Conservation (phyloP, 2,329 filamentous ascomycete species). For the Calonectria ilicicola region DNA sequence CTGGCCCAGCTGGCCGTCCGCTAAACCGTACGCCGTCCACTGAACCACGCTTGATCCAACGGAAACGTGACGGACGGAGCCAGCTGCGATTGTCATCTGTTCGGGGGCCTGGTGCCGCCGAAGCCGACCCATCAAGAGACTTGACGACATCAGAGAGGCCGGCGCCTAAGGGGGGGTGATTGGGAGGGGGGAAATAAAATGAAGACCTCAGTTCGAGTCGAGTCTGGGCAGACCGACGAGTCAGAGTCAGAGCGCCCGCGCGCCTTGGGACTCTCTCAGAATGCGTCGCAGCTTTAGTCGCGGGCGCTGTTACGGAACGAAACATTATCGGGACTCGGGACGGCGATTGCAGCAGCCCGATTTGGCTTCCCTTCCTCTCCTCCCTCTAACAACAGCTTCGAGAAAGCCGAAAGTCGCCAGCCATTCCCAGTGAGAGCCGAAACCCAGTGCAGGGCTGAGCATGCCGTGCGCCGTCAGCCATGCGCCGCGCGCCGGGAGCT, state of each 20-base stretch:
- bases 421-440: slow-evolving; percentile 4
- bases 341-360: not conserved
- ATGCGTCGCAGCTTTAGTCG: not conserved
- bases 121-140: slow-evolving; percentile 19
- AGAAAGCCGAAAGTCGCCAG: not conserved
- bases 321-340: not conserved
- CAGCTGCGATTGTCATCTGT: not conserved
- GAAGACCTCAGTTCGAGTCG: slow-evolving; percentile 27
- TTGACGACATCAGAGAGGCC: slow-evolving; percentile 21
- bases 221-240: slow-evolving; percentile 33
- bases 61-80: not conserved
- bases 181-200: slow-evolving; percentile 12
- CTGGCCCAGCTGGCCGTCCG: slow-evolving; percentile 16
- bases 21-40: slow-evolving; percentile 12
- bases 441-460: slow-evolving; percentile 16
- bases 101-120: slow-evolving; percentile 3
- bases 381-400: not conserved
- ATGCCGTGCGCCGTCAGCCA: slow-evolving; percentile 12
- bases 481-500: slow-evolving; percentile 7
- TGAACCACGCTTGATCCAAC: not conserved
- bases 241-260: slow-evolving; percentile 18
- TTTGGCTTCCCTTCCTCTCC: not conserved
- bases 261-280: not conserved
- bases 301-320: not conserved
- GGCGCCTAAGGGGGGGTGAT: slow-evolving; percentile 17